Evolutionary conservation across 345 rosid species (phyloP).

Genomic region (Erysimum cheiranthoides): DNA sequence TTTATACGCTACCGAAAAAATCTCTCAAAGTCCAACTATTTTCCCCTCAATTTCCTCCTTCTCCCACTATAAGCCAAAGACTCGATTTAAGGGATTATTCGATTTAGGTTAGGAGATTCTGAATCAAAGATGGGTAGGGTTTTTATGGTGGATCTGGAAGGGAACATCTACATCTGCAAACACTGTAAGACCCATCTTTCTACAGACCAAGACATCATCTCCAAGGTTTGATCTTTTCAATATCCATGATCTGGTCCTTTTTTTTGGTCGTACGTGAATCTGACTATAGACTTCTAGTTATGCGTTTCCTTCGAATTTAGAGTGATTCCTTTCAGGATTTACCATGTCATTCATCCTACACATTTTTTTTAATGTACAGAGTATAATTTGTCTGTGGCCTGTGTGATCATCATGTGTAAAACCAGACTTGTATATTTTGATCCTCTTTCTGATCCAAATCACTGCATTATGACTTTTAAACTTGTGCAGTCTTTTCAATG

Average conservation of each 20-base stretch:
- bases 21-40: slow-evolving; percentile 21
- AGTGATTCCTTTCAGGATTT: slow-evolving; percentile 19
- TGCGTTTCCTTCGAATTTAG: background rate
- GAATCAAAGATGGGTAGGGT: slow-evolving; percentile 64
- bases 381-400: background rate
- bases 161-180: slow-evolving; percentile 64
- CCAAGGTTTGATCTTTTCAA: slow-evolving; percentile 56
- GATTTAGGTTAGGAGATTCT: background rate
- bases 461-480: slow-evolving; percentile 5
- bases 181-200: slow-evolving; percentile 71
- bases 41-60: slow-evolving; percentile 25
- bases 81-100: background rate
- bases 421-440: background rate
- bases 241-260: background rate
- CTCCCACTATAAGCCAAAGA: slow-evolving; percentile 10
- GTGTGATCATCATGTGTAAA: background rate
- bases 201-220: slow-evolving; percentile 53
- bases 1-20: slow-evolving; percentile 27
- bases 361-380: too few species aligned
- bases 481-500: slow-evolving; percentile 70
- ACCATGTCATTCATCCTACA: background rate
- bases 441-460: background rate
- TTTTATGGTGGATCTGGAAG: slow-evolving; percentile 59
- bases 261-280: background rate
- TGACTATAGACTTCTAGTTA: background rate